phyloP scores from a whole-genome alignment of 345 rosid genomes.

The Arabidopsis suecica region DNA sequence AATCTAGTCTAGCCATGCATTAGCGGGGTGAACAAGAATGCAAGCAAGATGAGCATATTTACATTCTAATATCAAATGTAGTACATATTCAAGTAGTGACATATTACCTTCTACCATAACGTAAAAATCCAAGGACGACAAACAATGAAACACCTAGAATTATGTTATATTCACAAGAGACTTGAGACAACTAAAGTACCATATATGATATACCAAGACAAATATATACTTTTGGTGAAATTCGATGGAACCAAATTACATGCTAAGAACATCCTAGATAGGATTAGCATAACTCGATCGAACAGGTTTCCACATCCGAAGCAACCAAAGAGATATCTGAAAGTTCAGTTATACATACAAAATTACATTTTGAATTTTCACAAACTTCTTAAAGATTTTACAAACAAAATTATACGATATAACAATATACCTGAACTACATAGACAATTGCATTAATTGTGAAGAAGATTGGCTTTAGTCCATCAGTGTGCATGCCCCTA shows the following conservation, averaged over 20 bases:
- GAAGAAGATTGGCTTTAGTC: conserved; percentile 72
- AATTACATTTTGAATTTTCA: not conserved
- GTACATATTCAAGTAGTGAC: conserved; percentile 2
- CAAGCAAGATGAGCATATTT: not conserved
- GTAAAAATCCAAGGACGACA: conserved; percentile 80
- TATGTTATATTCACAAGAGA: conserved; percentile 7
- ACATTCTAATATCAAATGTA: not conserved
- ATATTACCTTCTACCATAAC: conserved; percentile 86
- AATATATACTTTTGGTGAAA: not conserved
- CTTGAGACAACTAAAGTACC: not conserved
- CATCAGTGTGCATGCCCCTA: conserved; percentile 84
- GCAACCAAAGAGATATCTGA: conserved; percentile 81
- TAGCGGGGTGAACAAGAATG: conserved; percentile 1
- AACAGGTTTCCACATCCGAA: conserved; percentile 72
- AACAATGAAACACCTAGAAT: conserved; percentile 73
- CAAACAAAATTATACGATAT: not conserved
- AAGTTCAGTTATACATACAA: not conserved
- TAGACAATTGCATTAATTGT: conserved; percentile 74
- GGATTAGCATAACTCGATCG: conserved; percentile 52
- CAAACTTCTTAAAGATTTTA: conserved; percentile 2
- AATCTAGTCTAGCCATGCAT: too few species aligned
- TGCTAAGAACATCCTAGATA: conserved; percentile 83
- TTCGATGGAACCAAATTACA: conserved; percentile 38
- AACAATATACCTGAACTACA: conserved; percentile 62
- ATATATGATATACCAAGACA: too few species aligned